phyloP scores from a whole-genome alignment of 306 rosid species.

The Sindora glabra region DNA sequence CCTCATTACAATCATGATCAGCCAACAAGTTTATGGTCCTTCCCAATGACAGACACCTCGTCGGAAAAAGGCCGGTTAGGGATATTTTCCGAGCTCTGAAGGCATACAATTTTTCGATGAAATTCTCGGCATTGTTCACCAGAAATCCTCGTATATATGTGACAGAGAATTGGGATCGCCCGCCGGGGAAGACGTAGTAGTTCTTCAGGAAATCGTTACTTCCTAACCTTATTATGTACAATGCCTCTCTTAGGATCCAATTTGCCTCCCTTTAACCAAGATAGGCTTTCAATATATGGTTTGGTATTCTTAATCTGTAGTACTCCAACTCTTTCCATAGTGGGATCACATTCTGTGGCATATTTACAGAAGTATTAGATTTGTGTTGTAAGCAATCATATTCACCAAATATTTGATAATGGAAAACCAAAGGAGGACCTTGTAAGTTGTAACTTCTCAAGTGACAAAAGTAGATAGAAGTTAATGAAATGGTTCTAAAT shows the following conservation, averaged over 20 bases:
- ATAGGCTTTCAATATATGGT: slow-evolving; percentile 16
- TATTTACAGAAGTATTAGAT: neutral
- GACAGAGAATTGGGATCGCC: slow-evolving; percentile 10
- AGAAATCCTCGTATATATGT: slow-evolving; percentile 28
- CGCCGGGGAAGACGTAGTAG: slow-evolving; percentile 18
- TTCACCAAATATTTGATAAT: no score
- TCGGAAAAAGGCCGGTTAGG: slow-evolving; percentile 24
- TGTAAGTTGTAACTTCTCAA: no score
- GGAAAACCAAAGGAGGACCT: no score
- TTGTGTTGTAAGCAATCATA: no score
- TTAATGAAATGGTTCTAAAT: no score
- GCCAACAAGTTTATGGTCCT: slow-evolving; percentile 16
- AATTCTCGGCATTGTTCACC: slow-evolving; percentile 8
- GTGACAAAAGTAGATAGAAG: no score
- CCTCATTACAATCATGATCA: slow-evolving; percentile 13
- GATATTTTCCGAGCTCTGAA: slow-evolving; percentile 26
- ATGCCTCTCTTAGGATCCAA: slow-evolving; percentile 19
- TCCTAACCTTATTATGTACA: slow-evolving; percentile 36
- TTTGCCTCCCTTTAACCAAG: slow-evolving; percentile 23
- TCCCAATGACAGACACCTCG: slow-evolving; percentile 29
- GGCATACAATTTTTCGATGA: slow-evolving; percentile 13
- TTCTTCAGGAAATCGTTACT: slow-evolving; percentile 38
- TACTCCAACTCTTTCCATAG: slow-evolving; percentile 35
- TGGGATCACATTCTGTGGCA: slow-evolving; percentile 37
- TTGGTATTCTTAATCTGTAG: slow-evolving; percentile 39